These are phyloP conservation scores for Ophiocordyceps robertsii DNA, from an alignment of 2,329 filamentous ascomycete species.

Conservation along the genomic window DNA sequence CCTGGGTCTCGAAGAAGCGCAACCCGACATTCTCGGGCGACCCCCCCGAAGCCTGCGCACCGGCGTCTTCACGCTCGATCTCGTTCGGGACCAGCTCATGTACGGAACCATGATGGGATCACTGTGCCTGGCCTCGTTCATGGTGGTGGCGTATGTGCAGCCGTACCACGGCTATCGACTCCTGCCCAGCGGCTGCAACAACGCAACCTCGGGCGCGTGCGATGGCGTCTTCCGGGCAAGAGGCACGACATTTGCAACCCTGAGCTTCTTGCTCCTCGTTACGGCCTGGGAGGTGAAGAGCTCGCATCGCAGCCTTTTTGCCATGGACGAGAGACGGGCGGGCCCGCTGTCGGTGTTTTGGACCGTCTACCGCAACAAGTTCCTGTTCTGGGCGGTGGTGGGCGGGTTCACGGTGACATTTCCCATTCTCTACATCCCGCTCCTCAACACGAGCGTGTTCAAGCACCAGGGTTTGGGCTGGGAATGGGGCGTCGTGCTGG, in stretches of 20 bases:
- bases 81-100: slow-evolving; percentile 53
- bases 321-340: slow-evolving; percentile 41
- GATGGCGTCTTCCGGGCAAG: slow-evolving; percentile 48
- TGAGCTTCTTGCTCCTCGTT: slow-evolving; percentile 55
- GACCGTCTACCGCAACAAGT: slow-evolving; percentile 56
- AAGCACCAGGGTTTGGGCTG: slow-evolving; percentile 55
- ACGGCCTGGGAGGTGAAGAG: slow-evolving; percentile 65
- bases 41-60: slow-evolving; percentile 47
- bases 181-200: slow-evolving; percentile 46
- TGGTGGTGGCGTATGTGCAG: slow-evolving; percentile 40
- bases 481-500: slow-evolving; percentile 59
- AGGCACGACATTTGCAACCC: slow-evolving; percentile 54
- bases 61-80: slow-evolving; percentile 50
- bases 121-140: slow-evolving; percentile 48
- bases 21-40: slow-evolving; percentile 52
- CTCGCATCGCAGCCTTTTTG: slow-evolving; percentile 55
- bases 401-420: slow-evolving; percentile 46
- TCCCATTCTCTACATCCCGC: slow-evolving; percentile 54
- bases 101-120: slow-evolving; percentile 52
- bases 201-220: slow-evolving; percentile 34
- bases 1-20: slow-evolving; percentile 55
- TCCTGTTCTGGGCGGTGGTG: slow-evolving; percentile 51
- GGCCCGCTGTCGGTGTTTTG: slow-evolving; percentile 37
- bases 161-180: slow-evolving; percentile 29
- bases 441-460: slow-evolving; percentile 52